phyloP scores from a whole-genome alignment of 306 rosid species.

The Lagenaria siceraria region DNA sequence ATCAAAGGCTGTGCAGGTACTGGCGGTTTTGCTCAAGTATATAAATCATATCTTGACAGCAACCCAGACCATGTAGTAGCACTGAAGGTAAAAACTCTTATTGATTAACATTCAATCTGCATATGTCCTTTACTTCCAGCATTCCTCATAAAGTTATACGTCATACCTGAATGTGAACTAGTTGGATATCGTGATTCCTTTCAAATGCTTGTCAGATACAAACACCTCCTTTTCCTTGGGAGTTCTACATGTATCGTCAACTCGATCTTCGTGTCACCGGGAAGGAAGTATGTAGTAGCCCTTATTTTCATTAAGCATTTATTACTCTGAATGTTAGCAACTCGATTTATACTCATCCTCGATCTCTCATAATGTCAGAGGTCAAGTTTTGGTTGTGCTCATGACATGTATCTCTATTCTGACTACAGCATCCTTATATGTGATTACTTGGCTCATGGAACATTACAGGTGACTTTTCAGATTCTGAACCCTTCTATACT shows the following conservation, averaged over 20 bases:
- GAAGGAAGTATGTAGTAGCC: slow-evolving; percentile 37
- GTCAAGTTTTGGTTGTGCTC: slow-evolving; percentile 74
- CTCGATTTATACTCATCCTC: slow-evolving; percentile 14
- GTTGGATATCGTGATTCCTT: slow-evolving; percentile 12
- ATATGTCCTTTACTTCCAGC: background rate
- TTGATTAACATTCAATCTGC: background rate
- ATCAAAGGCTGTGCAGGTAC: slow-evolving; percentile 87
- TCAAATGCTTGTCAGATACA: slow-evolving; percentile 46
- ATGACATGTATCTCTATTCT: slow-evolving; percentile 54
- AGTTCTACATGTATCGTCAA: slow-evolving; percentile 86
- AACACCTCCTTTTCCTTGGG: slow-evolving; percentile 90
- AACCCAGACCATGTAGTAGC: slow-evolving; percentile 76
- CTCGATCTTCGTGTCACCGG: slow-evolving; percentile 58
- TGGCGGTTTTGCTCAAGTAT: slow-evolving; percentile 91
- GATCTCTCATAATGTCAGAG: slow-evolving; percentile 44
- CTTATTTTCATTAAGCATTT: background rate
- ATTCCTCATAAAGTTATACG: background rate
- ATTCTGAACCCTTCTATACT: slow-evolving; percentile 2
- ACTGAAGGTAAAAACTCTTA: slow-evolving; percentile 40
- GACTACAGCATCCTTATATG: slow-evolving; percentile 74
- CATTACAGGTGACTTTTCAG: slow-evolving; percentile 59
- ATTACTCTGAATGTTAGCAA: background rate
- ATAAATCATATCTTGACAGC: slow-evolving; percentile 51
- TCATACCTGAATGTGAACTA: background rate
- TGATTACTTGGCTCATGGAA: slow-evolving; percentile 67